Percentiles rank a stretch among this genome's conserved stretches.
phyloP scores from a whole-genome alignment of 208 protist species.

The Trypanosoma conorhini region DNA sequence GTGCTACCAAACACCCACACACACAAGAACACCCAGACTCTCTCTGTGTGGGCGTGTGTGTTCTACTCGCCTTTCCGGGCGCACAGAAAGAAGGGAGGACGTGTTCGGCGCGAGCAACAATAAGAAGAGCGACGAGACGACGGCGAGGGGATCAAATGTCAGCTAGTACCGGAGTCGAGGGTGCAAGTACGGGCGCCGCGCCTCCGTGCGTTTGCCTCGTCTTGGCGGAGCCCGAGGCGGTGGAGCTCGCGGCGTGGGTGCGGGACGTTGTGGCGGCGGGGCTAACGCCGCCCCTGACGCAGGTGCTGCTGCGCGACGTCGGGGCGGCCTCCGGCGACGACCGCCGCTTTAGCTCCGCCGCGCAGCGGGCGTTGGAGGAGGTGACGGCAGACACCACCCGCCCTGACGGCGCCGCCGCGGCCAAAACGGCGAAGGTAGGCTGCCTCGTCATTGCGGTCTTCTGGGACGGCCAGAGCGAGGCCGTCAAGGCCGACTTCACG shows the following conservation, averaged over 20 bases:
- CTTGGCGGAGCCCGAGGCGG: conserved; percentile 18
- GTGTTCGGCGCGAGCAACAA: not conserved
- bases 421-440: conserved; percentile 7
- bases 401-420: not conserved
- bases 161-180: not conserved
- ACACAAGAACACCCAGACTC: no score
- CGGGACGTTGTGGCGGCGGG: not conserved
- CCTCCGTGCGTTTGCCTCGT: conserved; percentile 20
- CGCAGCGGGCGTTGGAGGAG: conserved; percentile 2
- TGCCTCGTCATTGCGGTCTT: conserved; percentile 66
- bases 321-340: not conserved
- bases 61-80: not conserved
- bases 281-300: conserved; percentile 8
- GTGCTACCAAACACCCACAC: no score
- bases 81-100: not conserved
- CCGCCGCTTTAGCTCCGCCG: conserved; percentile 8
- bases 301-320: conserved; percentile 6
- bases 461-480: conserved; percentile 70
- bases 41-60: no score
- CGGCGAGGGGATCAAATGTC: not conserved
- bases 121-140: not conserved
- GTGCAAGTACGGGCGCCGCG: not conserved
- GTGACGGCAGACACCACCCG: not conserved
- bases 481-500: conserved; percentile 57
- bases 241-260: conserved; percentile 28